A percentile compares a stretch with the other conserved stretches of the same genome.
phyloP scores from a whole-genome alignment of 176 grass and related monocot species.

The Chrysopogon serrulatus region DNA sequence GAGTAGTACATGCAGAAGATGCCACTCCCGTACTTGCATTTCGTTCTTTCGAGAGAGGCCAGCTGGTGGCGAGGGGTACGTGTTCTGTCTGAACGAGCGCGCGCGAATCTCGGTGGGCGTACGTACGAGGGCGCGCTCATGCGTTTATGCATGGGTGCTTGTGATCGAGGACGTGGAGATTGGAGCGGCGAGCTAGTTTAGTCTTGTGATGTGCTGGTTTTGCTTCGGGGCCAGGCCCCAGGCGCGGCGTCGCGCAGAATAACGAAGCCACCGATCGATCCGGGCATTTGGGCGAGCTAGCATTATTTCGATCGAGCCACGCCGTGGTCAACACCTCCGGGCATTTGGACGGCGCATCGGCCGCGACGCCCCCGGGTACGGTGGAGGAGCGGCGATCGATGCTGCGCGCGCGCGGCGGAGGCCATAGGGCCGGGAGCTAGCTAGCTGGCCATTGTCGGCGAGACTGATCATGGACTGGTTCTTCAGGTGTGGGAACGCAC shows the following conservation, averaged over 20 bases:
- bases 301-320: neutral
- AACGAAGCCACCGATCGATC: conserved; percentile 10
- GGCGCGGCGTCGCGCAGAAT: conserved; percentile 3
- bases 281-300: neutral
- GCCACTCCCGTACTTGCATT: no score
- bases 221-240: neutral
- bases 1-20: no score
- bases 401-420: neutral
- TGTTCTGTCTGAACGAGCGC: no score
- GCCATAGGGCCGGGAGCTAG: neutral
- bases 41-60: neutral
- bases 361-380: neutral
- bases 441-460: neutral
- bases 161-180: conserved; percentile 34
- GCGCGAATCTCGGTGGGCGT: neutral
- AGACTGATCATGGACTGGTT: neutral
- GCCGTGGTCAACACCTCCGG: neutral
- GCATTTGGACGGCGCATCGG: neutral
- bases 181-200: neutral
- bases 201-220: neutral
- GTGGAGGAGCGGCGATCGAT: neutral
- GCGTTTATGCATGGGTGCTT: neutral
- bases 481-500: neutral
- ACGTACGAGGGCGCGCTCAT: neutral
- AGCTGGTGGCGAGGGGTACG: no score